Evolutionary conservation across 2,329 filamentous ascomycete genomes (phyloP).

Genomic region (Cercospora zeina): DNA sequence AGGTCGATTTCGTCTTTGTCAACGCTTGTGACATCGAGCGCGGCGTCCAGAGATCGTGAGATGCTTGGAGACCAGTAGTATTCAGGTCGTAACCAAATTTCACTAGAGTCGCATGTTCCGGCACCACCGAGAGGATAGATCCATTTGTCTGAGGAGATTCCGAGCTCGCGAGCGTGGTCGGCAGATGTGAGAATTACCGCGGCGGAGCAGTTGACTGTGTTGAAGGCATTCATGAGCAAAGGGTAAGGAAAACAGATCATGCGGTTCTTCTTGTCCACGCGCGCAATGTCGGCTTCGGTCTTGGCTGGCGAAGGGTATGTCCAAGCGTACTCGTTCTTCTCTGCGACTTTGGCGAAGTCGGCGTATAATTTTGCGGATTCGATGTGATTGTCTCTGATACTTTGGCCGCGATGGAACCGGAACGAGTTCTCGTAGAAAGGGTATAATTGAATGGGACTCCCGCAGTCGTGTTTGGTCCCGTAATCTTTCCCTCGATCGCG

Average conservation of each 20-base stretch:
- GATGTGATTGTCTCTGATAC: constrained; percentile 55
- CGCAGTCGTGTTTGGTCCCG: constrained; percentile 59
- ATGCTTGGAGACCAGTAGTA: constrained; percentile 61
- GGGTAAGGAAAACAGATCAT: constrained; percentile 71
- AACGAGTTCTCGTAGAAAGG: constrained; percentile 67
- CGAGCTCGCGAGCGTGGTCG: constrained; percentile 55
- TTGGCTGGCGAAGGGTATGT: constrained; percentile 52
- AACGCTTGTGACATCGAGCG: constrained; percentile 52
- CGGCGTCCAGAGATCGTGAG: constrained; percentile 57
- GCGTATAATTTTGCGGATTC: constrained; percentile 64
- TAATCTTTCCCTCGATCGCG: constrained; percentile 52
- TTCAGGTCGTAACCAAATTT: constrained; percentile 65
- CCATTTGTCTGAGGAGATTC: constrained; percentile 59
- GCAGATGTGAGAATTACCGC: constrained; percentile 62
- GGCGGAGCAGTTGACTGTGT: constrained; percentile 64
- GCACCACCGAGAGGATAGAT: constrained; percentile 66
- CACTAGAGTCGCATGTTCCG: constrained; percentile 58
- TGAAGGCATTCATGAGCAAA: constrained; percentile 70
- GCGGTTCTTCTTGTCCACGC: constrained; percentile 58
- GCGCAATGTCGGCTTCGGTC: constrained; percentile 55
- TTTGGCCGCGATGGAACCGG: constrained; percentile 58
- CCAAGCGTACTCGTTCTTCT: constrained; percentile 59
- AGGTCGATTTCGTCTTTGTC: constrained; percentile 57
- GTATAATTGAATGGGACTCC: constrained; percentile 66
- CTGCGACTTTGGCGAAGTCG: constrained; percentile 59